Conservation (phyloP, 495 filamentous ascomycete genomes). For the Lepidopterella palustris region DNA sequence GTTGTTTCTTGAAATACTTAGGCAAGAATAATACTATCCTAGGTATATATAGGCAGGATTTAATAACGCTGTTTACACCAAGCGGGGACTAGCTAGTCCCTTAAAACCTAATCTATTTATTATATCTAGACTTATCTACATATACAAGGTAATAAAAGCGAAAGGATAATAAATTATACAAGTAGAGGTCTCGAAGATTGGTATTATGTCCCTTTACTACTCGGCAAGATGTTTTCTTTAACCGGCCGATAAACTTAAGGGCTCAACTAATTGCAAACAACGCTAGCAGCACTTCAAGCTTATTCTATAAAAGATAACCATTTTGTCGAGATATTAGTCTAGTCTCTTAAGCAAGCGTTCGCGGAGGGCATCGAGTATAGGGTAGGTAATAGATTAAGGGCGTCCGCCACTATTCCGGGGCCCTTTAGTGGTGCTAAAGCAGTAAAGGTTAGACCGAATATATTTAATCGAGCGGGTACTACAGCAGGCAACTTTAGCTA, state of each 20-base stretch:
- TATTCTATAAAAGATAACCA: conserved; percentile 36
- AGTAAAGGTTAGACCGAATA: conserved; percentile 32
- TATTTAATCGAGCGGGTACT: conserved; percentile 27
- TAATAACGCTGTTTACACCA: too few relatives aligned
- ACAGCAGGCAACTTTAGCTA: conserved; percentile 9
- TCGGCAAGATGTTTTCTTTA: conserved; percentile 32
- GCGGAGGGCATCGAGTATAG: conserved; percentile 19
- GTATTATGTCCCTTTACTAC: conserved; percentile 34
- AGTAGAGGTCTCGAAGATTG: conserved; percentile 37
- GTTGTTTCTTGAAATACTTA: not conserved
- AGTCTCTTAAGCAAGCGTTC: conserved; percentile 36
- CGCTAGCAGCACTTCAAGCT: conserved; percentile 31
- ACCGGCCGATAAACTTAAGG: conserved; percentile 28
- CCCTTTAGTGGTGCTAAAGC: conserved; percentile 32
- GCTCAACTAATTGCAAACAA: conserved; percentile 28
- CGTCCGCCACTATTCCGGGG: conserved; percentile 9
- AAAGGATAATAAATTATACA: conserved; percentile 30
- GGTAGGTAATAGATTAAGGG: conserved; percentile 1
- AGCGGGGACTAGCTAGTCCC: too few relatives aligned
- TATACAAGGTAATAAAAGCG: conserved; percentile 3
- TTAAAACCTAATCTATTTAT: too few relatives aligned
- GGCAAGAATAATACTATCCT: not conserved
- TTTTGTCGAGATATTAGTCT: conserved; percentile 32
- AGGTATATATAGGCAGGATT: too few relatives aligned
- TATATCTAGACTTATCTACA: not conserved